A percentile compares a stretch with the other conserved stretches of the same genome.
These are phyloP conservation scores for Pestalotiopsis sp. DNA, from an alignment of 2,329 filamentous ascomycete genomes.

Conservation along the genomic window DNA sequence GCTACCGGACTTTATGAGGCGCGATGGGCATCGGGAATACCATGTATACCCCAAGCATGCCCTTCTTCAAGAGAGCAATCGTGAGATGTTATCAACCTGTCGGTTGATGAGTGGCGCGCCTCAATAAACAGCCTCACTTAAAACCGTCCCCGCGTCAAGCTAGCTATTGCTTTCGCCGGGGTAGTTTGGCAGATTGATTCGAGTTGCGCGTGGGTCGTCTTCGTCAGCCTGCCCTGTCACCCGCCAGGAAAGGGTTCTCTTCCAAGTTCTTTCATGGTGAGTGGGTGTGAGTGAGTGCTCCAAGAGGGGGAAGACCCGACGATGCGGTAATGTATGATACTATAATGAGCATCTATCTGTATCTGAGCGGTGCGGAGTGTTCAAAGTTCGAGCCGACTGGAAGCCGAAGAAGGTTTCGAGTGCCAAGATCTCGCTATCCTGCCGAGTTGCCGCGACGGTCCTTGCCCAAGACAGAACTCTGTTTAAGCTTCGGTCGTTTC, in stretches of 20 bases:
- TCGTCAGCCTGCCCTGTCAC: neutral
- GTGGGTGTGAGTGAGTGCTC: neutral
- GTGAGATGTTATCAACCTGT: neutral
- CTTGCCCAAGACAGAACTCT: neutral
- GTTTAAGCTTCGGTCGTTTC: constrained; percentile 9
- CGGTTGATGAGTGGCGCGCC: neutral
- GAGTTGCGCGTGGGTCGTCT: neutral
- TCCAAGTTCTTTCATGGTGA: neutral
- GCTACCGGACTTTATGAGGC: neutral
- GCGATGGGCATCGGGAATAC: neutral
- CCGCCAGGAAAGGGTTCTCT: neutral
- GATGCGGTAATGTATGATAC: neutral
- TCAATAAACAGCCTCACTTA: neutral
- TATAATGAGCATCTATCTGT: neutral
- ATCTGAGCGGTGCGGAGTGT: neutral
- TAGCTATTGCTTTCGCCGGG: neutral
- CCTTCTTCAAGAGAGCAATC: neutral
- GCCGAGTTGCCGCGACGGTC: constrained; percentile 3
- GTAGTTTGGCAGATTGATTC: neutral
- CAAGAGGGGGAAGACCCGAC: neutral
- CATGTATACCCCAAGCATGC: neutral
- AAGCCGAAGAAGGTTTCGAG: neutral
- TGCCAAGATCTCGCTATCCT: neutral
- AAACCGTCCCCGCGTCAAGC: neutral
- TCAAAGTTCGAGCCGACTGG: neutral